phyloP scores from a whole-genome alignment of 306 rosid species.

The Medicago ruthenica region DNA sequence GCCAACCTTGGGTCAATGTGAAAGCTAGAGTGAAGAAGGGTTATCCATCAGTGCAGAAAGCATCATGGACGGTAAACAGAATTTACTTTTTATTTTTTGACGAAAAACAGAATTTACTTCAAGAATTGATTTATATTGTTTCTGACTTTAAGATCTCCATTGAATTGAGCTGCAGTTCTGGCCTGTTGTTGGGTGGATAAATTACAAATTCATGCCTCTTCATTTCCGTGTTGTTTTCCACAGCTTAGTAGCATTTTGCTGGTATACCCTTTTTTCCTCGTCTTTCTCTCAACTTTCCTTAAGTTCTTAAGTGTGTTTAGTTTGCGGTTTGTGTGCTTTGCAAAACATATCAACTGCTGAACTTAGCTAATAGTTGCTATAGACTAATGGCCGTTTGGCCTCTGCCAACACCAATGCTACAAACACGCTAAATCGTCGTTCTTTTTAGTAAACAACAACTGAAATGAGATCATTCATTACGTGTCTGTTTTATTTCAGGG shows the following conservation, averaged over 20 bases:
- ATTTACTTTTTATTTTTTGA: too few relatives aligned
- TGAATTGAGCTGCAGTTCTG: slow-evolving; percentile 72
- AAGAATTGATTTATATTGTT: background rate
- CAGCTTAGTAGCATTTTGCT: slow-evolving; percentile 76
- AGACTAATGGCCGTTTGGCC: background rate
- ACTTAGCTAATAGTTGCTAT: background rate
- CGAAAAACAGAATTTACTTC: slow-evolving; percentile 2
- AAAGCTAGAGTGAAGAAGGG: slow-evolving; percentile 87
- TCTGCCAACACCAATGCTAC: background rate
- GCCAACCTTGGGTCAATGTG: slow-evolving; percentile 83
- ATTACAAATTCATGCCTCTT: slow-evolving; percentile 86
- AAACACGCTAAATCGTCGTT: background rate
- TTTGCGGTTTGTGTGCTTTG: background rate
- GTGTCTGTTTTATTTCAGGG: slow-evolving; percentile 59
- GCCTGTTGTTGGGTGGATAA: slow-evolving; percentile 91
- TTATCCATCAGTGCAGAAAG: slow-evolving; percentile 75
- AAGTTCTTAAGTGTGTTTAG: background rate
- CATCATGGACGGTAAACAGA: slow-evolving; percentile 98
- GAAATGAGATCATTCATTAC: slow-evolving; percentile 24
- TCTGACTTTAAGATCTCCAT: slow-evolving; percentile 32
- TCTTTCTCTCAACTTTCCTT: background rate
- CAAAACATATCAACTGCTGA: background rate
- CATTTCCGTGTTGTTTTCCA: slow-evolving; percentile 87
- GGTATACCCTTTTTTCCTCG: slow-evolving; percentile 52
- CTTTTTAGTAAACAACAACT: slow-evolving; percentile 5